These are phyloP conservation scores for Trichophyton rubrum DNA, from an alignment of 2,329 filamentous ascomycete genomes.

Conservation along the genomic window DNA sequence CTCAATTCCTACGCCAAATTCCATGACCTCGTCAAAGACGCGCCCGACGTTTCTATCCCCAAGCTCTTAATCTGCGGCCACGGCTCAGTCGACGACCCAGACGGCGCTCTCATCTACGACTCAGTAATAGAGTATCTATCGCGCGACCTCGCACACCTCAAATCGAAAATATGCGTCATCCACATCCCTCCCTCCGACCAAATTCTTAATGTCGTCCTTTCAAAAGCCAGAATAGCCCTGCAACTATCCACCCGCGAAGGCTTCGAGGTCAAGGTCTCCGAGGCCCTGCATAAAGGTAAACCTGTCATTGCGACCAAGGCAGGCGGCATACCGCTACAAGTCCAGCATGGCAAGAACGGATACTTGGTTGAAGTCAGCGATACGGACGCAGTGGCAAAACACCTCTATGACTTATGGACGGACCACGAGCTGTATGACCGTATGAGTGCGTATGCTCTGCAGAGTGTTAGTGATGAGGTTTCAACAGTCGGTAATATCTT, in stretches of 20 bases:
- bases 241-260: constrained; percentile 73
- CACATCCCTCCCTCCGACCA: constrained; percentile 68
- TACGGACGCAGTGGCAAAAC: constrained; percentile 47
- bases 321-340: constrained; percentile 70
- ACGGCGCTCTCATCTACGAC: constrained; percentile 60
- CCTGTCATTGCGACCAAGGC: constrained; percentile 63
- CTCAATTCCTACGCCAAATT: constrained; percentile 66
- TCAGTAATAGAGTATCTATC: constrained; percentile 57
- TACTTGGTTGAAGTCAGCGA: constrained; percentile 63
- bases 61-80: constrained; percentile 67
- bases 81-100: constrained; percentile 68
- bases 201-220: constrained; percentile 62
- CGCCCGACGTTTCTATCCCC: constrained; percentile 44
- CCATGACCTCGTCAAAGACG: constrained; percentile 43
- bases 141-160: constrained; percentile 48
- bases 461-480: constrained; percentile 66
- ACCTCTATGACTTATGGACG: constrained; percentile 15
- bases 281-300: constrained; percentile 66
- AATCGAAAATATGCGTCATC: constrained; percentile 58
- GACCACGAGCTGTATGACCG: constrained; percentile 44
- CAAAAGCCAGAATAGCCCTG: constrained; percentile 58
- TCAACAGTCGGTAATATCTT: constrained; percentile 68
- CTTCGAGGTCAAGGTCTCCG: constrained; percentile 77
- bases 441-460: constrained; percentile 53
- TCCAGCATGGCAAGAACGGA: constrained; percentile 58